Percentiles rank a stretch among this genome's conserved stretches.
Evolutionary conservation across 164 flowering plant species (phyloP).

Genomic region (Sextonia rubra): DNA sequence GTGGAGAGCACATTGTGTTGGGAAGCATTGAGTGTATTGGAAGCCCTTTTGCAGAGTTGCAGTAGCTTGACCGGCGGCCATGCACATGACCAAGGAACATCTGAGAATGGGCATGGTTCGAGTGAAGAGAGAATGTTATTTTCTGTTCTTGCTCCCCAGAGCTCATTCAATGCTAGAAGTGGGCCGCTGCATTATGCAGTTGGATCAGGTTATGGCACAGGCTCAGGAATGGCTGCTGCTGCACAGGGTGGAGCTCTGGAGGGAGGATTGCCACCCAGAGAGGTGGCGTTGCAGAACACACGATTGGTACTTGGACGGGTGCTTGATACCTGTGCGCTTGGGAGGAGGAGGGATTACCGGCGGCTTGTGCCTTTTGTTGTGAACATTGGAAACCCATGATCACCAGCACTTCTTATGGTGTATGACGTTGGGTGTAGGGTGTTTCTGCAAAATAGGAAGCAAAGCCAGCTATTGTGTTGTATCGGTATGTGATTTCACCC

Average conservation of each 20-base stretch:
- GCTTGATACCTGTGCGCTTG: constrained; percentile 73
- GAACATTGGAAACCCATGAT: constrained; percentile 39
- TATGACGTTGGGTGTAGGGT: background rate
- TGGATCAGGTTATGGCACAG: constrained; percentile 41
- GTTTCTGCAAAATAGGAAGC: too few relatives aligned
- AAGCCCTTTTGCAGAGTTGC: constrained; percentile 95
- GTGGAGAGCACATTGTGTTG: constrained; percentile 96
- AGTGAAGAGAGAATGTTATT: constrained; percentile 48
- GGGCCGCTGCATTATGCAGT: constrained; percentile 69
- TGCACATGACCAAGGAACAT: constrained; percentile 43
- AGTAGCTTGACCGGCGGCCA: constrained; percentile 66
- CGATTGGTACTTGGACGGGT: constrained; percentile 87
- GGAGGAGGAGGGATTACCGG: constrained; percentile 84
- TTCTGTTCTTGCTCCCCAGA: constrained; percentile 52
- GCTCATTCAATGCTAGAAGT: constrained; percentile 88
- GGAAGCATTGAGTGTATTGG: constrained; percentile 93
- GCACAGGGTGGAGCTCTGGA: constrained; percentile 42
- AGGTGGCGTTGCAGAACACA: constrained; percentile 85
- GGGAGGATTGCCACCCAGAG: constrained; percentile 53
- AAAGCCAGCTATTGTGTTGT: too few relatives aligned
- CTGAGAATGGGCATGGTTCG: constrained; percentile 63
- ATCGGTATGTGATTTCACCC: too few relatives aligned
- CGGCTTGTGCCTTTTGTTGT: constrained; percentile 87
- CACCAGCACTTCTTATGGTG: background rate
- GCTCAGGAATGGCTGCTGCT: constrained; percentile 16